Evolutionary conservation across 306 rosid species (phyloP).

Genomic region (Rosa lucieae): DNA sequence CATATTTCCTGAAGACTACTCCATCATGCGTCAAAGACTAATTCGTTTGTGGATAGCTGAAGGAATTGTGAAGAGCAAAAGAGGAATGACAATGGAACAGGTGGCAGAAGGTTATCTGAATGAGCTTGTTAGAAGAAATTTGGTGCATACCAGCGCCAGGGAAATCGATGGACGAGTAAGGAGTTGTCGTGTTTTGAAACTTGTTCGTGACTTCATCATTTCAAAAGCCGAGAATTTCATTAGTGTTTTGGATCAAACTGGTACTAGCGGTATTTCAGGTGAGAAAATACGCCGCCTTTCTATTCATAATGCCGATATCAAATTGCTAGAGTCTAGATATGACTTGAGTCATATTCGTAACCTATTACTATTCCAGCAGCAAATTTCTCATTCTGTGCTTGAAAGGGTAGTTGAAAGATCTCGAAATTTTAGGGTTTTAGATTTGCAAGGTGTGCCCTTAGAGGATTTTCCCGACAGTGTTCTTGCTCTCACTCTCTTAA

Average conservation of each 20-base stretch:
- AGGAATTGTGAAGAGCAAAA: background rate
- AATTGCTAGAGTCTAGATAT: background rate
- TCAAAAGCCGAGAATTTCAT: constrained; percentile 2
- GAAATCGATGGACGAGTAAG: constrained; percentile 20
- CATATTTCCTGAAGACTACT: constrained; percentile 5
- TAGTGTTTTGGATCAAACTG: background rate
- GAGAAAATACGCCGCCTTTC: constrained; percentile 5
- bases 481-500: background rate
- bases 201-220: constrained; percentile 11
- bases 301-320: background rate
- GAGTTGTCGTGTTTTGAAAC: constrained; percentile 5
- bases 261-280: background rate
- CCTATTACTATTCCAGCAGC: background rate
- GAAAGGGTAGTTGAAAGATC: background rate
- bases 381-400: background rate
- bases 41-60: constrained; percentile 11
- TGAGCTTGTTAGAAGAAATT: constrained; percentile 1
- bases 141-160: background rate
- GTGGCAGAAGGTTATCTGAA: constrained; percentile 1
- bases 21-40: constrained; percentile 2
- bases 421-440: background rate
- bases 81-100: background rate
- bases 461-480: background rate
- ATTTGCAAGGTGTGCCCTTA: background rate
- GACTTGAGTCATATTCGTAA: background rate